phyloP scores from a whole-genome alignment of 225 moss, liverwort and hornwort species.

The Physcomitrellopsis africana region DNA sequence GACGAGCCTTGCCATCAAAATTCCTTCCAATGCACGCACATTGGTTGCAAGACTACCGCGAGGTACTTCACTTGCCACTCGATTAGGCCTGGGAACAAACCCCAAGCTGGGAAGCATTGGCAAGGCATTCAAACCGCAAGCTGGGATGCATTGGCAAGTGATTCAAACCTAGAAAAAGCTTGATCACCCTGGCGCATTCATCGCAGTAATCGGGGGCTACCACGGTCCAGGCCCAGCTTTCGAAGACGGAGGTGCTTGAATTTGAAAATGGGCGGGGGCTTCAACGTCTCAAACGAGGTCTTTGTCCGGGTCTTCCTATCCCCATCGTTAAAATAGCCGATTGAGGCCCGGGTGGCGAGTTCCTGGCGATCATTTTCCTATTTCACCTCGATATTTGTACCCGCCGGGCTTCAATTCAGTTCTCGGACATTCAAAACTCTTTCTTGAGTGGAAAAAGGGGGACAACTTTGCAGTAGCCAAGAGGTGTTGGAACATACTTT shows the following conservation, averaged over 20 bases:
- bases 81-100: background rate
- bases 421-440: too few species aligned
- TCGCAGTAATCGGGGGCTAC: background rate
- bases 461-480: too few species aligned
- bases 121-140: background rate
- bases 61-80: background rate
- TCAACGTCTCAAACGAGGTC: conserved; percentile 29
- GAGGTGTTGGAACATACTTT: too few species aligned
- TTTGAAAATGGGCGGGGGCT: conserved; percentile 35
- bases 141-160: background rate
- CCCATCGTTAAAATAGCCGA: background rate
- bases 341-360: background rate
- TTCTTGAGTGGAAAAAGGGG: too few species aligned
- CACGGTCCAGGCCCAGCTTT: background rate
- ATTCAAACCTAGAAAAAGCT: background rate
- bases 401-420: too few species aligned
- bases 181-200: background rate
- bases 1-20: background rate
- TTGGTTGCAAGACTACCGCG: background rate
- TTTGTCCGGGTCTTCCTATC: conserved; percentile 15
- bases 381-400: too few species aligned
- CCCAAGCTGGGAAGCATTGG: background rate
- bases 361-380: too few species aligned
- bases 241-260: background rate
- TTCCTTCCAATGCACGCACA: background rate